Percentiles rank a stretch among this genome's conserved stretches.
Conservation (phyloP, 2,329 filamentous ascomycete genomes). For the Zymoseptoria ardabiliae region DNA sequence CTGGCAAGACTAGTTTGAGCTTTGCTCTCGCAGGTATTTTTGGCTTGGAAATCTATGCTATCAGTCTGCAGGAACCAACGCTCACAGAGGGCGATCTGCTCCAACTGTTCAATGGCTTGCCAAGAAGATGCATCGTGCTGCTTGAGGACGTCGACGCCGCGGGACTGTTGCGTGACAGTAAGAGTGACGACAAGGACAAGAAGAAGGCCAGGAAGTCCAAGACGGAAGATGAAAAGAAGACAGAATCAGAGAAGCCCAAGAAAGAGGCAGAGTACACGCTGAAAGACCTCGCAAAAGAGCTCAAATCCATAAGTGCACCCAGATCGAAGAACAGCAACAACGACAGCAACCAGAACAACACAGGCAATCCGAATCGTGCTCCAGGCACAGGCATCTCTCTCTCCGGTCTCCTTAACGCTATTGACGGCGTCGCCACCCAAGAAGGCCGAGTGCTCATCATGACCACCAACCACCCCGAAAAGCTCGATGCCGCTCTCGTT, state of each 20-base stretch:
- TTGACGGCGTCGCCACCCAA: constrained; percentile 73
- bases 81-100: constrained; percentile 60
- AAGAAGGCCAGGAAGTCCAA: constrained; percentile 8
- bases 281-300: constrained; percentile 24
- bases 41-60: constrained; percentile 40
- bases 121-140: constrained; percentile 39
- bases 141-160: constrained; percentile 44
- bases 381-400: constrained; percentile 59
- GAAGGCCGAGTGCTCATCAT: constrained; percentile 75
- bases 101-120: constrained; percentile 37
- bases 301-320: constrained; percentile 16
- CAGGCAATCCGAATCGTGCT: constrained; percentile 12
- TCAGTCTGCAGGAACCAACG: constrained; percentile 56
- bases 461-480: constrained; percentile 71
- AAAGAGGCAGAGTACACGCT: constrained; percentile 24
- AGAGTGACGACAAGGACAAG: constrained; percentile 22
- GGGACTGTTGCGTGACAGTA: constrained; percentile 34
- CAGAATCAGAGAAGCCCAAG: constrained; percentile 13
- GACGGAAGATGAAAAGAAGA: constrained; percentile 11
- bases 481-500: constrained; percentile 59
- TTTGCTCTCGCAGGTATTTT: constrained; percentile 43
- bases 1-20: constrained; percentile 32
- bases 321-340: background rate
- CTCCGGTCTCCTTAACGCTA: constrained; percentile 72
- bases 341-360: constrained; percentile 4